Evolutionary conservation across 1,139 yeast species (phyloP), one percentile per base, ranked within the genome.

Genomic region (Geotrichum klebahnii): DNA sequence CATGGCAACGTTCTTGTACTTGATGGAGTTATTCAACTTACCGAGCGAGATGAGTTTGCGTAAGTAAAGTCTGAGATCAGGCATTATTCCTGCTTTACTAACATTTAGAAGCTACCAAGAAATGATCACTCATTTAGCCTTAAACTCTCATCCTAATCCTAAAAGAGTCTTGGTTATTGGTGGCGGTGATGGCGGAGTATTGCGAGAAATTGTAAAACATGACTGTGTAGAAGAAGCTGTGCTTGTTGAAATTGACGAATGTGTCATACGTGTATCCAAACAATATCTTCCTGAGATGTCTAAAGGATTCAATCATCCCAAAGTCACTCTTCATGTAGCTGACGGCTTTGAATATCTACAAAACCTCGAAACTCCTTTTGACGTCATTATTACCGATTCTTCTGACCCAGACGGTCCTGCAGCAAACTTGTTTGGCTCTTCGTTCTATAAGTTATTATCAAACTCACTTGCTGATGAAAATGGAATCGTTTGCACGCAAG

Each of bases 351-450:
- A 89, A 73, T 89, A 83, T 71, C 78, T 89, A 67, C 82, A 81
- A 55, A 87, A 84, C 59, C 81, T 81, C 72, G 81, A 79, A 63
- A 76, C 78, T 64, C 58, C 66, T 19, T 89, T 85, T 63, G 97
- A 89, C 67, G 96, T 88, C 38, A 88, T 89, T 66, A 82, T 89
- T 67, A 87, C 96, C 45, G 97, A 89, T 68, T 87, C 96, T 14
- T 86, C 96, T 34, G 97, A 89, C 68, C 97, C 97, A 44, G 97
- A 89, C 68, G 97, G 97, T 51, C 97, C 97, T 35, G 97, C 97
- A 46, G 95, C 83, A 67, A 76, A 84, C 26, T 77, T 89, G 55
- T 89, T 89, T 79, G 90, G 87, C 71, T 81, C 83, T 65, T 86
- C 87, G 31, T 89, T 88, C 76, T 89, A 88, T 69, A 76, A 83